Conservation (phyloP, 345 rosid species). For the Nasturtium officinale region DNA sequence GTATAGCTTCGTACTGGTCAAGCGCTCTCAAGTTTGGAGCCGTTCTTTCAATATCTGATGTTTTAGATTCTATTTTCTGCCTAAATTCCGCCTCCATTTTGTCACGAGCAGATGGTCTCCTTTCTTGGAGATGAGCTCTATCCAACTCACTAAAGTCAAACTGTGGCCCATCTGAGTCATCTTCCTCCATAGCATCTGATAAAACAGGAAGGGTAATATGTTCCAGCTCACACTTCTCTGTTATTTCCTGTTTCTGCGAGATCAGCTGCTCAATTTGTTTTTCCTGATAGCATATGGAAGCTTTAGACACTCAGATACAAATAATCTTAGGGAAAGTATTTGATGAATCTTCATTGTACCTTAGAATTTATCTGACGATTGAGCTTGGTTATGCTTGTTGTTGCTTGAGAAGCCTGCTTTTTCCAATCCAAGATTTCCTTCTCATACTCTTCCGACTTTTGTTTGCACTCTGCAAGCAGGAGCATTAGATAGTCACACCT, state of each 20-base stretch:
- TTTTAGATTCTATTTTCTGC: conserved; percentile 70
- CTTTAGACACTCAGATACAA: conserved; percentile 34
- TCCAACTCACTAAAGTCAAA: conserved; percentile 81
- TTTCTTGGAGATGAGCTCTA: conserved; percentile 74
- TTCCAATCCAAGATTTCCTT: conserved; percentile 89
- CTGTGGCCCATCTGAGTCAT: conserved; percentile 59
- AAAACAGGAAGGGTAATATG: conserved; percentile 69
- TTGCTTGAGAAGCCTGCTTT: conserved; percentile 78
- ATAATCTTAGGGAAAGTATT: conserved; percentile 9
- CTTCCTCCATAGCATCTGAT: conserved; percentile 76
- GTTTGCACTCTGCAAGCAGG: conserved; percentile 69
- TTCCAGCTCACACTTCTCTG: conserved; percentile 86
- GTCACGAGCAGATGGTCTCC: conserved; percentile 74
- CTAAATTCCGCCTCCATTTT: conserved; percentile 75
- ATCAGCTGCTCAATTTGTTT: conserved; percentile 71
- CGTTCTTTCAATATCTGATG: conserved; percentile 81
- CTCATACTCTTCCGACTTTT: conserved; percentile 84
- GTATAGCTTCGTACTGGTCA: conserved; percentile 86
- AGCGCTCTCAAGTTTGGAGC: conserved; percentile 96
- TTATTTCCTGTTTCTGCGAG: conserved; percentile 68
- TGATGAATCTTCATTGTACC: conserved; percentile 49
- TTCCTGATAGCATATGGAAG: conserved; percentile 57
- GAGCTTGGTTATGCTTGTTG: conserved; percentile 78
- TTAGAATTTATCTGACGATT: conserved; percentile 77
- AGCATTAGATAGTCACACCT: conserved; percentile 30